Evolutionary conservation across 352 stramenopile genomes (phyloP).

Genomic region (Phytophthora pini): DNA sequence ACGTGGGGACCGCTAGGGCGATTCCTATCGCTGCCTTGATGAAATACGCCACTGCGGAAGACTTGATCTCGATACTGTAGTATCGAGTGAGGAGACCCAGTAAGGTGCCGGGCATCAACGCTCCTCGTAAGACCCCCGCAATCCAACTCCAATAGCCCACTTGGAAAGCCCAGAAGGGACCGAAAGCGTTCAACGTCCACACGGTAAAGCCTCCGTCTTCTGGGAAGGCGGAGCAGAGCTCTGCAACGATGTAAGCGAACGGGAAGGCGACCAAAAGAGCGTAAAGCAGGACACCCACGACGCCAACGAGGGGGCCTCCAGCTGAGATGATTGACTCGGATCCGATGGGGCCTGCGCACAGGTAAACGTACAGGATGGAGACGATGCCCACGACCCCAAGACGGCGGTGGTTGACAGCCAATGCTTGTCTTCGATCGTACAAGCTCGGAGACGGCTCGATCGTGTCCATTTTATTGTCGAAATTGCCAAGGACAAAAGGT

Average conservation of each 20-base stretch:
- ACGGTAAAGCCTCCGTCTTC: slow-evolving; percentile 86
- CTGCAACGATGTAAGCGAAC: slow-evolving; percentile 92
- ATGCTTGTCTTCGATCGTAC: slow-evolving; percentile 19
- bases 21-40: slow-evolving; percentile 55
- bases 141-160: slow-evolving; percentile 86
- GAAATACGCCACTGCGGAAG: slow-evolving; percentile 24
- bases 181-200: slow-evolving; percentile 93
- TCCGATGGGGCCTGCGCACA: slow-evolving; percentile 44
- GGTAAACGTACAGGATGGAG: slow-evolving; percentile 50
- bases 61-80: slow-evolving; percentile 43
- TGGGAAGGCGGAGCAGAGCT: slow-evolving; percentile 91
- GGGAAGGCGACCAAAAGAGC: slow-evolving; percentile 89
- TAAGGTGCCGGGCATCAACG: slow-evolving; percentile 65
- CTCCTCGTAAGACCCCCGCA: slow-evolving; percentile 62
- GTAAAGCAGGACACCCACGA: slow-evolving; percentile 86
- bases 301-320: slow-evolving; percentile 58
- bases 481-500: slow-evolving; percentile 5
- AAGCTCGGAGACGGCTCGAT: slow-evolving; percentile 39
- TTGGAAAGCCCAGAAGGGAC: slow-evolving; percentile 84
- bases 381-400: slow-evolving; percentile 37
- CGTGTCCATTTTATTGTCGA: slow-evolving; percentile 44
- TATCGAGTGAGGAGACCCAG: slow-evolving; percentile 42
- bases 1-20: slow-evolving; percentile 40
- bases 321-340: slow-evolving; percentile 41
- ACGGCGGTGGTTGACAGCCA: slow-evolving; percentile 38